Evolutionary conservation across 2,329 filamentous ascomycete species (phyloP), one percentile per base, ranked within the genome.

Genomic region (Penicillium sp.): DNA sequence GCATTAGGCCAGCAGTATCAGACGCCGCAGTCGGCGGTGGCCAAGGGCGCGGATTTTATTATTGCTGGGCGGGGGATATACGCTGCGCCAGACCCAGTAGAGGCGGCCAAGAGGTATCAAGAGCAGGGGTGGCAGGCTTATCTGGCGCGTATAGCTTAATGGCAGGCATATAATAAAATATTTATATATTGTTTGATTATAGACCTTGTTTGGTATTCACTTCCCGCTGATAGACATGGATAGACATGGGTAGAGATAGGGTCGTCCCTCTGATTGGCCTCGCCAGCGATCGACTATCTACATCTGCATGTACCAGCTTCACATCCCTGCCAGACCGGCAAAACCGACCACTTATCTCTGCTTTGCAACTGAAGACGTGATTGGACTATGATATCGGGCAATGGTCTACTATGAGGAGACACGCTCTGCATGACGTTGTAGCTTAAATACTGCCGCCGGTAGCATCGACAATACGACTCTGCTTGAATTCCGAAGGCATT

Each of bases 1-100:
- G 72, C 76, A 57, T 63, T 79, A 23, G 76, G 76, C 1, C 76
- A 79, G 64, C 76, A 79, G 64, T 79, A 79, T 58, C 75, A 78
- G 65, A 78, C 76, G 3, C 76, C 76, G 8, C 70, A 69, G 57
- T 75, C 73, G 38, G 76, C 76, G 0, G 68, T 78, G 61, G 72
- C 65, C 9, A 69, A 75, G 12, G 76, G 76, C 7, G 76, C 76
- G 12, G 76, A 79, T 61, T 79, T 79, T 58, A 77, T 79, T 45
- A 78, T 79, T 61, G 71, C 75, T 9, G 76, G 76, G 3, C 67
- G 76, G 24, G 76, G 76, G 6, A 78, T 79, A 54, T 78, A 79
- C 63, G 72, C 72, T 28, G 74, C 73, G 18, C 55, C 67, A 11
- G 75, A 79, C 63, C 75, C 76, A 5, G 69, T 78, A 24, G 71